Conservation (phyloP, 192 early-diverging fungal species). For the Umbelopsis ramanniana region DNA sequence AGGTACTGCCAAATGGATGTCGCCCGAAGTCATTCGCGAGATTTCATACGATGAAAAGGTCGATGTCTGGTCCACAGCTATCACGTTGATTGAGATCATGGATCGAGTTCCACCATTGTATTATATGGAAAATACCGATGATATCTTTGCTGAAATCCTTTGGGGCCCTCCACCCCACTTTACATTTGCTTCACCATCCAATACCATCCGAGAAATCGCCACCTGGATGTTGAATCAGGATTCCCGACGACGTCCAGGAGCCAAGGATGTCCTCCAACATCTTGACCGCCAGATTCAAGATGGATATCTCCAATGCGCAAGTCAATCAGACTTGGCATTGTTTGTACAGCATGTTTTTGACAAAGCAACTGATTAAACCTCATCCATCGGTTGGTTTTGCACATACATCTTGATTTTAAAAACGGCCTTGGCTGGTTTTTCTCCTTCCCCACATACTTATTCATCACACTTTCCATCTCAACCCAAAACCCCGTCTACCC, state of each 20-base stretch:
- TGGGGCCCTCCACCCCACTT: slow-evolving; percentile 34
- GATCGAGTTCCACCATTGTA: slow-evolving; percentile 48
- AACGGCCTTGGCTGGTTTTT: no score
- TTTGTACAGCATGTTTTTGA: slow-evolving; percentile 40
- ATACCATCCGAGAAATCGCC: slow-evolving; percentile 23
- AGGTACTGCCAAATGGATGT: slow-evolving; percentile 51
- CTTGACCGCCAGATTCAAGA: slow-evolving; percentile 25
- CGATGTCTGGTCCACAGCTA: slow-evolving; percentile 52
- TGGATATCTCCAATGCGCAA: slow-evolving; percentile 32
- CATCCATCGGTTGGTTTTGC: no score
- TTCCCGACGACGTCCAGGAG: slow-evolving; percentile 23
- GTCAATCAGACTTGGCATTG: slow-evolving; percentile 31
- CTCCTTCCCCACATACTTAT: neutral
- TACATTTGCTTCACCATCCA: slow-evolving; percentile 34
- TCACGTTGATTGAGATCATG: slow-evolving; percentile 49
- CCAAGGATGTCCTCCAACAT: slow-evolving; percentile 31
- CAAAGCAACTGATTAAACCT: neutral
- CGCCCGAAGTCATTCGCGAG: slow-evolving; percentile 48
- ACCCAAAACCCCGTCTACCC: neutral
- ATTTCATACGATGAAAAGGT: slow-evolving; percentile 49
- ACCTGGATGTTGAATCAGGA: slow-evolving; percentile 35
- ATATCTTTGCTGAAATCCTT: slow-evolving; percentile 41
- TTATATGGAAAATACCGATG: slow-evolving; percentile 38
- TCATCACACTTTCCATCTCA: neutral
- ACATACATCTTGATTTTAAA: no score